Percentiles rank a stretch among this genome's conserved stretches.
These are phyloP conservation scores for Rhodotorula mucilaginosa DNA, from an alignment of 1,284 basidiomycete genomes.

Conservation along the genomic window DNA sequence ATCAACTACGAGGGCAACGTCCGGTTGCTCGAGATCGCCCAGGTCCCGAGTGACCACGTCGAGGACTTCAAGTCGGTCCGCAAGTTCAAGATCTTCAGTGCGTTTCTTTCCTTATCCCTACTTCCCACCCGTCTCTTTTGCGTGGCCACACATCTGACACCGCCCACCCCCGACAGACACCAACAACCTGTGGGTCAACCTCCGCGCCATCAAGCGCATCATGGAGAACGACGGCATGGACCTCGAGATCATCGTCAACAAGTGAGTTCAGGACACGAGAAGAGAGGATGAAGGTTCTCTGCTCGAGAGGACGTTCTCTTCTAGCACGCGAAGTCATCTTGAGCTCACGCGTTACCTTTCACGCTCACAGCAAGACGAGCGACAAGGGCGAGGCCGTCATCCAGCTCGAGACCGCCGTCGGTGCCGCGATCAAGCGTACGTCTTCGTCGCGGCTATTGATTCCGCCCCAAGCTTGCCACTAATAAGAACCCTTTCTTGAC, in stretches of 20 bases:
- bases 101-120: too few species aligned
- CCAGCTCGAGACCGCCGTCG: constrained; percentile 95
- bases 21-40: constrained; percentile 94
- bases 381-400: constrained; percentile 81
- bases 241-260: constrained; percentile 90
- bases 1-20: constrained; percentile 68
- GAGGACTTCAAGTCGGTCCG: constrained; percentile 94
- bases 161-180: constrained; percentile 11
- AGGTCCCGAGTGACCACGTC: constrained; percentile 95
- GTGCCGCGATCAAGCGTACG: constrained; percentile 86
- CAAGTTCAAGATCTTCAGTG: constrained; percentile 64
- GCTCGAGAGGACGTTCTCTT: too few species aligned
- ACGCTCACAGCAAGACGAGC: constrained; percentile 83
- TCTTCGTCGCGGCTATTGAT: not conserved
- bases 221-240: constrained; percentile 80
- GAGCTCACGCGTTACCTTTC: too few species aligned
- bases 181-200: constrained; percentile 97
- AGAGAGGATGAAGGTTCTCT: not conserved
- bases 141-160: too few species aligned
- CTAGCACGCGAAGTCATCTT: too few species aligned
- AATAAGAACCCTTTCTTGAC: too few species aligned
- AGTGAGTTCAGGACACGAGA: not conserved
- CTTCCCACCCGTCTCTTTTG: too few species aligned
- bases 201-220: constrained; percentile 83
- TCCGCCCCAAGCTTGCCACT: not conserved